Base-by-base conservation (phyloP, 768 basidiomycete genomes). In the Cubamyces lactineus region DNA sequence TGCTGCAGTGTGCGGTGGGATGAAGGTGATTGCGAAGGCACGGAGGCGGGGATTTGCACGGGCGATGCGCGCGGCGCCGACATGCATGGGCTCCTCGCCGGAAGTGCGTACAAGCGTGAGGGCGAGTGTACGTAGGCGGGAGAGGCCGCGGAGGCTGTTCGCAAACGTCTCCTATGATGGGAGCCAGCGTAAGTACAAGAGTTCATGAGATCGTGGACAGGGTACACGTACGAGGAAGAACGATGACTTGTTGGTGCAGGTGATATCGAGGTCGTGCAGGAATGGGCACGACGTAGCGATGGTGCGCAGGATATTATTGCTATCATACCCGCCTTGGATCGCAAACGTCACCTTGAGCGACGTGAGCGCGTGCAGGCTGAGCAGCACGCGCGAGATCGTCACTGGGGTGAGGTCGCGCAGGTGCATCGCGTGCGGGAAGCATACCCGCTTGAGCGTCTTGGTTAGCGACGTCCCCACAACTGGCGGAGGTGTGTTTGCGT, bases 271-370 rank as follows among this genome's bases (percentile, higher is more conserved):
- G 69, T 86, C 82, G 38, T 76, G 78, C 40, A 92, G 77, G 54
- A 81, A 80, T 12, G 89, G 89, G 67, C 89, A 91, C 0, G 86
- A 81, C 13, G 83, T 75, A 54, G 85, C 83, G 59, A 92, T 80
- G 3, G 86, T 85, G 47, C 87, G 83, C 38, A 92, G 77, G 59
- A 91, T 75, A 66, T 85, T 85, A 26, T 84, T 86, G 67, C 87
- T 86, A 66, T 92, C 89, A 68, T 91, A 91, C 4, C 72, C 73
- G 68, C 86, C 85, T 67, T 91, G 87, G 52, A 91, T 80, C 41
- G 83, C 80, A 69, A 91, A 91, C 16, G 83, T 77, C 45, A 91
- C 82, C 55, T 81, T 85, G 57, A 92, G 77, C 42, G 84, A 80
- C 13, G 77, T 80, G 24, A 92, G 79, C 5, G 77, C 77, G 19